phyloP scores from a whole-genome alignment of 1,284 basidiomycete genomes.

The Chiua sp. region DNA sequence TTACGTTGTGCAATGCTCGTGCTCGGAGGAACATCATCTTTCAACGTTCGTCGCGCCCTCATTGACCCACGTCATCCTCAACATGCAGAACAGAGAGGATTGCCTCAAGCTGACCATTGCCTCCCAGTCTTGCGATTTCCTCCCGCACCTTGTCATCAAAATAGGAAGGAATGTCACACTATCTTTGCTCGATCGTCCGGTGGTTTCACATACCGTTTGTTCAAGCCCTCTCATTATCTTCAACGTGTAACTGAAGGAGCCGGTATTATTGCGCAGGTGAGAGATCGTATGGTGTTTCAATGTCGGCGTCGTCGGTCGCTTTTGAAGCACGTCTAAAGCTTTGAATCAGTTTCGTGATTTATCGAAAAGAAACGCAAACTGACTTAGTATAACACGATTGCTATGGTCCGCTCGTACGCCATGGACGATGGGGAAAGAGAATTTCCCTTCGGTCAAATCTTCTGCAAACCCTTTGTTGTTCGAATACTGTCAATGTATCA shows the following conservation, averaged over 20 bases:
- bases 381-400: constrained; percentile 85
- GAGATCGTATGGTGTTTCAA: constrained; percentile 82
- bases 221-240: constrained; percentile 60
- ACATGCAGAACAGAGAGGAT: constrained; percentile 35
- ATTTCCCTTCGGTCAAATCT: constrained; percentile 96
- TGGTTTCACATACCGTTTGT: constrained; percentile 44
- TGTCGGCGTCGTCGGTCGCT: constrained; percentile 80
- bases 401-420: constrained; percentile 77
- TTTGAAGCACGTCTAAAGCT: constrained; percentile 83
- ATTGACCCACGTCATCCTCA: constrained; percentile 7
- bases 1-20: too few species aligned
- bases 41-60: not conserved
- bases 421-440: constrained; percentile 95
- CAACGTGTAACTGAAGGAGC: constrained; percentile 75
- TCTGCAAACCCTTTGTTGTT: constrained; percentile 95
- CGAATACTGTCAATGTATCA: constrained; percentile 66
- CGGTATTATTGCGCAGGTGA: constrained; percentile 73
- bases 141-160: constrained; percentile 30
- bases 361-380: constrained; percentile 33
- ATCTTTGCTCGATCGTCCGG: too few species aligned
- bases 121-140: constrained; percentile 34
- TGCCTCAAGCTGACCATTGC: constrained; percentile 32
- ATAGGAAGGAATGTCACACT: not conserved
- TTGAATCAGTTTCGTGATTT: not conserved
- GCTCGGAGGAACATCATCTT: not conserved